Conservation (phyloP, 257 asterid species). For the Solanum stenotomum region DNA sequence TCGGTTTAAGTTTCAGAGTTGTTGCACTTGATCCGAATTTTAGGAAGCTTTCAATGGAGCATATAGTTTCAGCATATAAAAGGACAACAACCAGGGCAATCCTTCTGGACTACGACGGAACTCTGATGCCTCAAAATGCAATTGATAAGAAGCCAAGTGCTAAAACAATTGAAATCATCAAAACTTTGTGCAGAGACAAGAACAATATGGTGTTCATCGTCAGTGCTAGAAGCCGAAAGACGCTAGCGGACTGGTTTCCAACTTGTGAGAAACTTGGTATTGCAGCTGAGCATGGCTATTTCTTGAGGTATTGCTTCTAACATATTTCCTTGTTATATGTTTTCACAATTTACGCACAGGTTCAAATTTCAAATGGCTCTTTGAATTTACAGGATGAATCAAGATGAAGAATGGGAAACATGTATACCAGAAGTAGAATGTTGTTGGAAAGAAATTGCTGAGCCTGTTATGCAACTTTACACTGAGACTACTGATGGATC, state of each 20-base stretch:
- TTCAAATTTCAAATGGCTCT: not conserved
- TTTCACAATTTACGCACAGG: not conserved
- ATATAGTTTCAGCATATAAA: constrained; percentile 75
- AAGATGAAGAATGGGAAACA: constrained; percentile 76
- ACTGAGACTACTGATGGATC: constrained; percentile 91
- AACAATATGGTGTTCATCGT: constrained; percentile 62
- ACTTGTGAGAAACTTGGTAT: constrained; percentile 67
- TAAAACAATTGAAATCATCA: constrained; percentile 52
- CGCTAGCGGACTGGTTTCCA: constrained; percentile 59
- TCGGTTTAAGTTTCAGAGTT: constrained; percentile 76
- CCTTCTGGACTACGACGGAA: constrained; percentile 81
- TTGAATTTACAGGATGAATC: constrained; percentile 35
- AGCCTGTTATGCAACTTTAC: constrained; percentile 81
- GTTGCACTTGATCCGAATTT: constrained; percentile 81
- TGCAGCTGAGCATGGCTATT: constrained; percentile 90
- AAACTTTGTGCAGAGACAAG: constrained; percentile 55
- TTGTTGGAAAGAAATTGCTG: constrained; percentile 86
- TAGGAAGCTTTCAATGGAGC: constrained; percentile 76
- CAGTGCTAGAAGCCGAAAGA: constrained; percentile 52
- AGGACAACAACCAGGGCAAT: constrained; percentile 61
- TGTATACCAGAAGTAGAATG: constrained; percentile 59
- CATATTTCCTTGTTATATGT: not conserved
- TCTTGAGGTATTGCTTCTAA: constrained; percentile 38
- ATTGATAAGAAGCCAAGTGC: constrained; percentile 78
- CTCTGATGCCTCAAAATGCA: constrained; percentile 77